These are phyloP conservation scores for Eleusine coracana DNA, from an alignment of 176 grass and related monocot genomes.

Conservation along the genomic window DNA sequence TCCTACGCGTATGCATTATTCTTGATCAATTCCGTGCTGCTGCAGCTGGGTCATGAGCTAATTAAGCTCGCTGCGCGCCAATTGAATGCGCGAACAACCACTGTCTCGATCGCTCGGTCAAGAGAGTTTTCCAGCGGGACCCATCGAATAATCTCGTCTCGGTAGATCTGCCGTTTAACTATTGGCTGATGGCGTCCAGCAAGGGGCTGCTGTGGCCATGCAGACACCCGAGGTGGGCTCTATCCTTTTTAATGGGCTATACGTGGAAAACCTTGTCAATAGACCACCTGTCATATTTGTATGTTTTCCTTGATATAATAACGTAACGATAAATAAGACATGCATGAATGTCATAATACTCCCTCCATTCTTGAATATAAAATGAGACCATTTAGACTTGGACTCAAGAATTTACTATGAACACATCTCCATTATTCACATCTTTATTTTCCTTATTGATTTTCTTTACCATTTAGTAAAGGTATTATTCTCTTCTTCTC, in stretches of 20 bases:
- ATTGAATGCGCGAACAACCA: constrained; percentile 1
- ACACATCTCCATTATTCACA: neutral
- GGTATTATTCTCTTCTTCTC: no score
- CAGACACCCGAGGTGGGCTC: neutral
- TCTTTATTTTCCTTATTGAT: neutral
- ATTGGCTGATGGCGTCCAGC: neutral
- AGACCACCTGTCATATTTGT: no score
- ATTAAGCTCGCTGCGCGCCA: neutral
- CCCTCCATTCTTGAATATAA: no score
- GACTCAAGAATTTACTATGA: neutral
- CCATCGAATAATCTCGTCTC: neutral
- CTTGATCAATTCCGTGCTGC: neutral
- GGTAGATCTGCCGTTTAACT: constrained; percentile 7
- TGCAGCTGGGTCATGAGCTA: constrained; percentile 3
- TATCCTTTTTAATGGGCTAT: neutral
- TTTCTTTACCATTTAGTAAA: neutral
- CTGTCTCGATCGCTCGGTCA: constrained; percentile 6
- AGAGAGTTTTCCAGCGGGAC: neutral
- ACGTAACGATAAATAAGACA: no score
- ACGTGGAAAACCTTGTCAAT: no score
- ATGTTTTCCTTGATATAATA: no score
- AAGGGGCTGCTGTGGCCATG: neutral
- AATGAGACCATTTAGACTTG: no score
- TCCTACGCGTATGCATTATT: neutral
- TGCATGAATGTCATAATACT: no score